Percentiles rank a stretch among this genome's conserved stretches.
These are phyloP conservation scores for Omphalea diandra DNA, from an alignment of 441 rosid genomes.

Conservation along the genomic window DNA sequence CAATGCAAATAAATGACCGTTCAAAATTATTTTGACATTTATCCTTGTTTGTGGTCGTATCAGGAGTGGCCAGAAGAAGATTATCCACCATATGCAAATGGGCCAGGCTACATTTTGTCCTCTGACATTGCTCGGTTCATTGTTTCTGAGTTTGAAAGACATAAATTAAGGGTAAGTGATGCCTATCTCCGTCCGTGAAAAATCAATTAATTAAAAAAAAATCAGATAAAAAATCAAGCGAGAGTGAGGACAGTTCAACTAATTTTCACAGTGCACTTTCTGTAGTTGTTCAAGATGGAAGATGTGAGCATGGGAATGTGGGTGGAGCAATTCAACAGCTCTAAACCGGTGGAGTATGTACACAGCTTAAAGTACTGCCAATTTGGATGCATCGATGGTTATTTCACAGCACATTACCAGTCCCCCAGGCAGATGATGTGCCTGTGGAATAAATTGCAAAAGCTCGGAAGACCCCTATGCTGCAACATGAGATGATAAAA, in stretches of 20 bases:
- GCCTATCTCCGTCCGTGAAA: not conserved
- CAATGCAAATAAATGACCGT: not conserved
- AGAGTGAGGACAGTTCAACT: not conserved
- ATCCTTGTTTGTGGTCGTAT: constrained; percentile 15
- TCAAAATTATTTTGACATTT: constrained; percentile 1
- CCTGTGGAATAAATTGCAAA: constrained; percentile 75
- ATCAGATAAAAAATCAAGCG: too few species aligned
- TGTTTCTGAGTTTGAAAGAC: constrained; percentile 74
- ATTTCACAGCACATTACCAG: constrained; percentile 93
- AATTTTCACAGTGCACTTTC: not conserved
- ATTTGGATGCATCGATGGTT: constrained; percentile 84
- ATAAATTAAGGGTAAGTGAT: constrained; percentile 63
- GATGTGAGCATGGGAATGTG: constrained; percentile 99
- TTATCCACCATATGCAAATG: constrained; percentile 95
- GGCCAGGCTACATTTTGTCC: constrained; percentile 87
- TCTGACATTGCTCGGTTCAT: constrained; percentile 76
- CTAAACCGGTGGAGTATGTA: constrained; percentile 66
- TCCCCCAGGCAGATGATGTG: constrained; percentile 95
- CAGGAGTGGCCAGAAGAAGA: constrained; percentile 99
- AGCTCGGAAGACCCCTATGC: constrained; percentile 55
- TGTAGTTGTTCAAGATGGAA: constrained; percentile 96
- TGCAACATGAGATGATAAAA: constrained; percentile 72
- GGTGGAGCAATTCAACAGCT: constrained; percentile 85
- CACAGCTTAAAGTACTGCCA: constrained; percentile 92
- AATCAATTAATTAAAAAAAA: not conserved